Evolutionary conservation across 2,329 filamentous ascomycete genomes (phyloP).

Genomic region (Microsporum canis): DNA sequence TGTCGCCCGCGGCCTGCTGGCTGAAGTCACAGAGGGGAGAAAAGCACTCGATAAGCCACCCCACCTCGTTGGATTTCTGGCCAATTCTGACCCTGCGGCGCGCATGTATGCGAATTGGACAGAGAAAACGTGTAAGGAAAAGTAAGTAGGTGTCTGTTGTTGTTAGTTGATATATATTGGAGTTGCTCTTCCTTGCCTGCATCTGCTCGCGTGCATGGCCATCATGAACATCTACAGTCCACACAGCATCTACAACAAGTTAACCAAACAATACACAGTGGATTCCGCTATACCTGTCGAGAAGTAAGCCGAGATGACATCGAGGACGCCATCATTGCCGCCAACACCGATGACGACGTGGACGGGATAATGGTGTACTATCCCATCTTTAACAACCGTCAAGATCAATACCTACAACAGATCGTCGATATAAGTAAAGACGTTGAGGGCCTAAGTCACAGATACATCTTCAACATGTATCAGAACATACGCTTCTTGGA

Average conservation of each 20-base stretch:
- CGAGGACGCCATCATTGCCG: constrained; percentile 75
- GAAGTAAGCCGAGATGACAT: constrained; percentile 76
- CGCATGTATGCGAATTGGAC: constrained; percentile 95
- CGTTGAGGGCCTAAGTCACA: constrained; percentile 87
- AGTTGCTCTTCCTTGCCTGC: neutral
- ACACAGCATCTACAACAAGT: neutral
- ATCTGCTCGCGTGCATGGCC: neutral
- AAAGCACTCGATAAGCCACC: constrained; percentile 61
- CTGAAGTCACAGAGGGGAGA: constrained; percentile 66
- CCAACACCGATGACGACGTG: constrained; percentile 65
- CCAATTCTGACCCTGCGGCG: constrained; percentile 82
- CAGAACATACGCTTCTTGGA: constrained; percentile 95
- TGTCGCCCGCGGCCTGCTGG: constrained; percentile 70
- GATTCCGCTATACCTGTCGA: constrained; percentile 78
- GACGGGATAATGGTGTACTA: constrained; percentile 98
- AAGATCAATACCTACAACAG: constrained; percentile 94
- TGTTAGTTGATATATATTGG: neutral
- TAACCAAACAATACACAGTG: constrained; percentile 41
- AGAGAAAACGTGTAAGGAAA: constrained; percentile 88
- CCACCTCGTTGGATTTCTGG: constrained; percentile 78
- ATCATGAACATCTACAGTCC: neutral
- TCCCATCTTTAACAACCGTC: constrained; percentile 81
- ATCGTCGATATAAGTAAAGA: constrained; percentile 84
- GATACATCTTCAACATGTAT: constrained; percentile 98
- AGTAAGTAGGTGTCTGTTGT: constrained; percentile 49